Base-by-base conservation (phyloP, 805 yeast species). In the Grigorovia yakushimaensis region DNA sequence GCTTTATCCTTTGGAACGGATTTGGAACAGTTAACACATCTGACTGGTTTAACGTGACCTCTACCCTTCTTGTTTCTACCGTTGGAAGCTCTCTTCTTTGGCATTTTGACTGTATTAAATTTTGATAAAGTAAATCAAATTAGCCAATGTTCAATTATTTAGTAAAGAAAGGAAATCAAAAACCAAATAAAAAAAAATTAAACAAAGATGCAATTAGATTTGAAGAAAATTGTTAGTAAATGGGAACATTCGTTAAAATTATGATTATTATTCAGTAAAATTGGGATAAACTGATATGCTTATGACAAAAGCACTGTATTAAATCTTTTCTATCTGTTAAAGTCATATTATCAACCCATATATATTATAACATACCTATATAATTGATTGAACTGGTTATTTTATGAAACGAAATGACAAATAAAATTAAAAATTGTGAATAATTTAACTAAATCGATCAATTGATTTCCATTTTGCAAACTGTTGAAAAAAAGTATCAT, bases 41-140 rank as follows among this genome's bases (percentile, higher is more conserved):
- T 89, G 71, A 91, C 97, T 73, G 96, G 95, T 78, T 86, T 87
- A 77, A 87, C 96, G 96, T 93, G 98, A 74, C 99, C 99, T 88
- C 99, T 93, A 74, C 98, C 98, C 81, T 88, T 89, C 94, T 93
- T 93, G 94, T 93, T 93, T 83, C 99, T 91, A 84, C 99, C 99
- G 97, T 89, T 88, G 93, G 97, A 88, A 77, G 98, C 88, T 89
- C 99, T 91, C 98, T 93, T 93, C 88, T 93, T 93, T 78, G 98
- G 98, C 99, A 93, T 93, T 61, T 82, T 48, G 46, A 39, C 43
- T 47, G 20, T 21, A 40, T 18, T 33, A 21, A 38, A 38, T 13
- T 21, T 39, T 19, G 24, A 11, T 10, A 8, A 10, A 11, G 21
- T 21, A 21, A 23, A 20, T n/a, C 15, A 18, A 38, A 39, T 19